Evolutionary conservation across 352 stramenopile genomes (phyloP), one percentile per base, ranked within the genome.

Genomic region (Phytophthora capsici): DNA sequence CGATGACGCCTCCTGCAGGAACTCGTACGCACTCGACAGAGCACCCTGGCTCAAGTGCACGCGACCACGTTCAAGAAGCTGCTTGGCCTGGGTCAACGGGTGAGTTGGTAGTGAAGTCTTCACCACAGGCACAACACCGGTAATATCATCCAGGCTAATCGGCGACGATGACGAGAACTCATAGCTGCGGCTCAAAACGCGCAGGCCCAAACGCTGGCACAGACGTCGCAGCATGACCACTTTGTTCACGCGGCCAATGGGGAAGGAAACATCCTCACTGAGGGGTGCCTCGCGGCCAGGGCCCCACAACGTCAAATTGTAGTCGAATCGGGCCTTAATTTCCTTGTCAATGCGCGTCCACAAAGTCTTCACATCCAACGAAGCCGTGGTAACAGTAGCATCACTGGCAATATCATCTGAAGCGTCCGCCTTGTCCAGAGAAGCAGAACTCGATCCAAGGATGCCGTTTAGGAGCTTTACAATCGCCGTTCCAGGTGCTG

Each of bases 141-240:
- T 85, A 51, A 99, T 88, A 66, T 99, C 95, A 16, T 89, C 73
- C 17, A 97, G 75, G 44, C 77, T 76, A 65, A 99, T 97, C 2
- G 96, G 96, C 26, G 80, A 72, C 19, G 56, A 63, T 12, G 69
- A 73, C 8, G 63, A 57, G 40, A 98, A 86, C 43, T 96, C 86
- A 66, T 98, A 98, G 32, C 87, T 81, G 63, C 91, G 94, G 28
- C 90, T 95, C 36, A 81, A 74, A 6, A 99, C 79, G 20, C 94
- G 88, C 40, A 98, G 82, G 65, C 96, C 96, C 40, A 95, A 87
- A 63, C 91, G 80, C 74, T 99, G 96, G 64, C 93, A 99, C 52
- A 99, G 66, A 44, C 96, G 90, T 55, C 96, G 90, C 37, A 99
- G 72, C 30, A 99, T 72, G 22, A 94, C 78, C 3, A 54, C 71